These are phyloP conservation scores for Bremia lactucae DNA, from an alignment of 352 stramenopile genomes.

Conservation along the genomic window DNA sequence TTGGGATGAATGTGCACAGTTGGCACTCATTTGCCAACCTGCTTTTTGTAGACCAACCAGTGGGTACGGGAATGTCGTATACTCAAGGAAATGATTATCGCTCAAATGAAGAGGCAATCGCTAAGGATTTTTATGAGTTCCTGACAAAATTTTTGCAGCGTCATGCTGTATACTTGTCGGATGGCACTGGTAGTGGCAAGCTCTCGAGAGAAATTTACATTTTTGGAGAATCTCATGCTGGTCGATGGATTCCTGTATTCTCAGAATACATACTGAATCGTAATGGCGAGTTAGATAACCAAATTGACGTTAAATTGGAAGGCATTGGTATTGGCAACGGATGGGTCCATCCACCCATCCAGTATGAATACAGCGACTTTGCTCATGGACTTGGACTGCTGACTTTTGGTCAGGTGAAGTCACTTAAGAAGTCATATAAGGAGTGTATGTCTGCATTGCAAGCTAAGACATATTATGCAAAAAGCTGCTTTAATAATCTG, in stretches of 20 bases:
- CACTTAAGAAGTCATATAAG: constrained; percentile 43
- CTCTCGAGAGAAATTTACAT: constrained; percentile 85
- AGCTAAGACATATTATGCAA: constrained; percentile 54
- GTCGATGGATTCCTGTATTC: constrained; percentile 95
- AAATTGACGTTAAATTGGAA: constrained; percentile 46
- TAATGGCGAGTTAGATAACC: constrained; percentile 40
- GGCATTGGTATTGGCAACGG: constrained; percentile 96
- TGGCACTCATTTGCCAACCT: constrained; percentile 70
- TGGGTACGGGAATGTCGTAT: constrained; percentile 71
- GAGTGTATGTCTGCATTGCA: constrained; percentile 72
- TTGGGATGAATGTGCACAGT: constrained; percentile 58
- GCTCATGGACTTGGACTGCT: constrained; percentile 89
- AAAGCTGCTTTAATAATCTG: constrained; percentile 87
- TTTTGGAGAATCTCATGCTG: constrained; percentile 94
- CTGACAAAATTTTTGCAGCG: constrained; percentile 87
- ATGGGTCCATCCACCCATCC: constrained; percentile 92
- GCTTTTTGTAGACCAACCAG: constrained; percentile 78
- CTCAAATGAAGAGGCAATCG: constrained; percentile 31
- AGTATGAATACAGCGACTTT: constrained; percentile 93
- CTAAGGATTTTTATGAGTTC: constrained; percentile 89
- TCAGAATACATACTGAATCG: constrained; percentile 87
- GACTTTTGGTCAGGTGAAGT: constrained; percentile 59
- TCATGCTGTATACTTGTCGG: constrained; percentile 62
- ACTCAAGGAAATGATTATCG: constrained; percentile 46
- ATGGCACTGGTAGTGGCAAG: constrained; percentile 25